Evolutionary conservation across 805 yeast species (phyloP).

Genomic region (Kuraishia capsulata): DNA sequence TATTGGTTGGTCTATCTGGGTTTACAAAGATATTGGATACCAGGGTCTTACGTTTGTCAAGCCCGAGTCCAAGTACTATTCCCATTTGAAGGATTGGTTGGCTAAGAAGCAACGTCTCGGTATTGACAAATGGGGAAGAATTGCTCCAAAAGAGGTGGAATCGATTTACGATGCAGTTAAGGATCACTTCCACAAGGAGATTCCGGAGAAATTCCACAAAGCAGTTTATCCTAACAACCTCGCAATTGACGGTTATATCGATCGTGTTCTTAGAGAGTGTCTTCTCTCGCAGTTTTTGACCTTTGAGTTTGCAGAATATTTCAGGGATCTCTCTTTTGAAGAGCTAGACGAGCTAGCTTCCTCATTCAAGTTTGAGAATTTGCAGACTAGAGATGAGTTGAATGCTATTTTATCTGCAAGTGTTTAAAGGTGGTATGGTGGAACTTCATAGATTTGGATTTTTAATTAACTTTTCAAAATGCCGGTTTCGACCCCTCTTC

Average conservation of each 20-base stretch:
- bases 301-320: constrained; percentile 36
- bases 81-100: constrained; percentile 32
- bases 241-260: constrained; percentile 26
- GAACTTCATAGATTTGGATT: too few species aligned
- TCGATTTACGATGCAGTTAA: constrained; percentile 26
- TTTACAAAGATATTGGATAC: constrained; percentile 43
- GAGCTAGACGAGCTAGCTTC: constrained; percentile 43
- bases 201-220: constrained; percentile 30
- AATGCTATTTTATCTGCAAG: constrained; percentile 16
- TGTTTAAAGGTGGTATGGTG: too few species aligned
- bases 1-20: constrained; percentile 44
- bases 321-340: constrained; percentile 29
- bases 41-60: constrained; percentile 40
- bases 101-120: constrained; percentile 34
- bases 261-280: constrained; percentile 32
- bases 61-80: constrained; percentile 32
- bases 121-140: constrained; percentile 41
- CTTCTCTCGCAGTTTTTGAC: constrained; percentile 32
- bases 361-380: constrained; percentile 39
- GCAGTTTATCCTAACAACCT: constrained; percentile 32
- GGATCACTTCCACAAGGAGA: constrained; percentile 23
- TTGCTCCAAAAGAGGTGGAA: constrained; percentile 29
- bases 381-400: constrained; percentile 30
- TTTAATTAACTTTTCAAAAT: too few species aligned
- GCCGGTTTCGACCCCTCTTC: too few species aligned